Base-by-base conservation (phyloP, 306 rosid genomes). In the Elaeagnus macrophylla region DNA sequence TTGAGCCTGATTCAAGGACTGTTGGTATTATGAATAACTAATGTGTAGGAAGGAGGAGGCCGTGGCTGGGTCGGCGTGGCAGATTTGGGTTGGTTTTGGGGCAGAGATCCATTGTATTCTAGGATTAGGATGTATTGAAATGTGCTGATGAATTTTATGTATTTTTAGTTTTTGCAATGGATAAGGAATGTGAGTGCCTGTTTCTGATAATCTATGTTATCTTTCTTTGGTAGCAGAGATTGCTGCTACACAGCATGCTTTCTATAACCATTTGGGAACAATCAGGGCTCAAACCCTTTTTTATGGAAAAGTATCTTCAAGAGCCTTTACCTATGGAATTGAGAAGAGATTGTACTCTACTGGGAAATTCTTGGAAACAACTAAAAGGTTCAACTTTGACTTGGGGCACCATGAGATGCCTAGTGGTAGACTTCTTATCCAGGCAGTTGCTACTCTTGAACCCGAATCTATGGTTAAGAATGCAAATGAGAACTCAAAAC, bases 401-500 rank as follows among this genome's bases (percentile, higher is more conserved):
- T 59, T 57, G 40, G 63, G 62, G 16, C 63, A 53, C 41, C 48
- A 56, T 40, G 72, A 72, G 64, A 25, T 56, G 39, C 67, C 53
- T 8, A 72, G 63, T 68, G 59, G 72, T 8, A 53, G 67, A 38
- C 56, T 78, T 20, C 44, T 63, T 54, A 80, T 80, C 48, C 75
- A 76, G 62, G 99, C 96, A 2, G 81, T 86, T 60, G 93, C 95
- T 16, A 80, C 88, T 36, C 71, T 83, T 68, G 86, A 79, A 74
- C 77, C 82, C 44, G 81, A 67, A 53, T 58, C 55, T 52, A 40
- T 75, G 61, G 36, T 65, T 61, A 68, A 68, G 12, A 73, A 59
- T 40, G 66, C 65, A 38, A 54, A 73, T 19, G 59, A 61, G 48
- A 68, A 46, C 47, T n/a, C 39, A 51, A 68, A 64, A 61, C 65